Evolutionary conservation across 768 basidiomycete genomes (phyloP).

Genomic region (Leucosporidium scottii): DNA sequence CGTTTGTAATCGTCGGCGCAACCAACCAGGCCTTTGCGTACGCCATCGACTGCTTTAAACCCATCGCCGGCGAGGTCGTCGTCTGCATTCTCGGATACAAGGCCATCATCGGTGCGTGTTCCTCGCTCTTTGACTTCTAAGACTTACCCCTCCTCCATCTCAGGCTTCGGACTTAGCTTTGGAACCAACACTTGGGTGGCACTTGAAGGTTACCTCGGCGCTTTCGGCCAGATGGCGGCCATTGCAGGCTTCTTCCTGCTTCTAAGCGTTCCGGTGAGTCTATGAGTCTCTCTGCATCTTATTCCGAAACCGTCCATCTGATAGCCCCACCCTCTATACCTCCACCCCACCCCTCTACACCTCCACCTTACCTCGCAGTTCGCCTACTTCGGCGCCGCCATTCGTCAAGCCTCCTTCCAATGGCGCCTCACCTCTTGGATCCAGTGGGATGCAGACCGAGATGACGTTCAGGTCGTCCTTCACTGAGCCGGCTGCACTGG

Average conservation of each 20-base stretch:
- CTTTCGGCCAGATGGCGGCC: neutral
- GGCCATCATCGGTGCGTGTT: neutral
- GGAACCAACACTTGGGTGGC: neutral
- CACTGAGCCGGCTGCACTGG: no score
- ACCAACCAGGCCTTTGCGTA: neutral
- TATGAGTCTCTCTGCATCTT: neutral
- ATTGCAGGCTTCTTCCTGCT: neutral
- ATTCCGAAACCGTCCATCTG: no score
- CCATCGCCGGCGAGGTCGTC: neutral
- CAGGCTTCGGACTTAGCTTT: neutral
- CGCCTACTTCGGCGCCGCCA: neutral
- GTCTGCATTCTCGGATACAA: neutral
- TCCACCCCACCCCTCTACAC: no score
- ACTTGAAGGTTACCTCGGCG: neutral
- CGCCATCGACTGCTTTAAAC: neutral
- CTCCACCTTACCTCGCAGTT: neutral
- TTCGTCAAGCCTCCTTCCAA: neutral
- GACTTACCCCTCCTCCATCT: no score
- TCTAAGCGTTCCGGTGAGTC: neutral
- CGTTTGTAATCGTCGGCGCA: neutral
- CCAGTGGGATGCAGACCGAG: neutral
- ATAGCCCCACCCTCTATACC: no score
- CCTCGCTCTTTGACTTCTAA: no score
- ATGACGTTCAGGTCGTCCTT: neutral
- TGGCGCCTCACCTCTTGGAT: neutral